Conservation (phyloP, 306 rosid genomes). For the Glycine tomentella region DNA sequence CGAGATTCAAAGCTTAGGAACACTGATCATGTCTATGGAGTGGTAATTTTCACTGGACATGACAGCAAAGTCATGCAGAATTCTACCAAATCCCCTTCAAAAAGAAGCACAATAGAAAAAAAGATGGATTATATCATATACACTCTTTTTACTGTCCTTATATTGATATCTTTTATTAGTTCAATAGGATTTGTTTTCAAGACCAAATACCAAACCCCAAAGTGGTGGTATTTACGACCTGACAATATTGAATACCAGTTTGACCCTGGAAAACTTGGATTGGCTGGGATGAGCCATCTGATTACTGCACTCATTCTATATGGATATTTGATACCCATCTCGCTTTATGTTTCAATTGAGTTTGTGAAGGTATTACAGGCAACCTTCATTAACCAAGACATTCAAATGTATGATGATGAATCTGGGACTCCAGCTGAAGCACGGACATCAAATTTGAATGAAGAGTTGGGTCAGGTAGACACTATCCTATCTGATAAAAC, state of each 20-base stretch:
- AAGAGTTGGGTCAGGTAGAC: constrained; percentile 99
- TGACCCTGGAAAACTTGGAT: constrained; percentile 61
- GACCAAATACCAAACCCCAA: constrained; percentile 65
- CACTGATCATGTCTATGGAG: constrained; percentile 85
- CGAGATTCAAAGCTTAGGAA: constrained; percentile 98
- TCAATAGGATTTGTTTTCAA: constrained; percentile 81
- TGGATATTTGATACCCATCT: constrained; percentile 98
- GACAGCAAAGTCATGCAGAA: constrained; percentile 99
- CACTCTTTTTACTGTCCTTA: constrained; percentile 81
- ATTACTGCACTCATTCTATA: constrained; percentile 95
- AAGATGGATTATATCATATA: constrained; percentile 94
- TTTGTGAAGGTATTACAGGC: constrained; percentile 98
- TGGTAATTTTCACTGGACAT: constrained; percentile 92
- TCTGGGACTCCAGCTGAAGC: constrained; percentile 87
- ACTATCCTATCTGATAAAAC: constrained; percentile 99
- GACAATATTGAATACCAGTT: constrained; percentile 56
- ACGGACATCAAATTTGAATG: constrained; percentile 95
- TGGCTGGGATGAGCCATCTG: constrained; percentile 89
- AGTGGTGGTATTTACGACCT: constrained; percentile 81
- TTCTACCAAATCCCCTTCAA: constrained; percentile 94
- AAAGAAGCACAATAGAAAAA: constrained; percentile 86
- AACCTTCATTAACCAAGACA: constrained; percentile 83
- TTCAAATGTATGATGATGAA: constrained; percentile 92
- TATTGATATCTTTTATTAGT: constrained; percentile 80
- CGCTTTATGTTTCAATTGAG: constrained; percentile 98